A percentile compares a stretch with the other conserved stretches of the same genome.
phyloP scores from a whole-genome alignment of 495 filamentous ascomycete species.

The Pyrenula aspistea region DNA sequence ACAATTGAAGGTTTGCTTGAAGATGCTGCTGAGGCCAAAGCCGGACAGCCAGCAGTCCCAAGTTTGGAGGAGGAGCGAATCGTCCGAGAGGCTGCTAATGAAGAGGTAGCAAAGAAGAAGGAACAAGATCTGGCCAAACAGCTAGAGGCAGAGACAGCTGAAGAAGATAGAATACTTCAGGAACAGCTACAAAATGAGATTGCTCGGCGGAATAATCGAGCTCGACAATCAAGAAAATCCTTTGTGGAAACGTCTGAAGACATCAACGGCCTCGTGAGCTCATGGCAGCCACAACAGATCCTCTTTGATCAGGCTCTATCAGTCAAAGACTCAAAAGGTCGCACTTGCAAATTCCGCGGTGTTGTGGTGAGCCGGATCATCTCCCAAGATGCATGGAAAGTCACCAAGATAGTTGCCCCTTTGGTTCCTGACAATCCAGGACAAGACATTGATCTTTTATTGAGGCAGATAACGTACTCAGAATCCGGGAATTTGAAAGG shows the following conservation, averaged over 20 bases:
- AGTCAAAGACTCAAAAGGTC: slow-evolving; percentile 43
- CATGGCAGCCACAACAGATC: slow-evolving; percentile 23
- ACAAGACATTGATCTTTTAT: slow-evolving; percentile 45
- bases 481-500: background rate
- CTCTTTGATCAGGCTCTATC: slow-evolving; percentile 61
- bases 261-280: slow-evolving; percentile 16
- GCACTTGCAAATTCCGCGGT: slow-evolving; percentile 45
- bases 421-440: slow-evolving; percentile 35
- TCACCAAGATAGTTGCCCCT: slow-evolving; percentile 58
- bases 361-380: slow-evolving; percentile 51
- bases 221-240: slow-evolving; percentile 20
- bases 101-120: slow-evolving; percentile 35
- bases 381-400: slow-evolving; percentile 40
- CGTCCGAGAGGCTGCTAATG: slow-evolving; percentile 46
- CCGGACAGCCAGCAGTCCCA: slow-evolving; percentile 59
- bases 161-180: slow-evolving; percentile 65
- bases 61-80: slow-evolving; percentile 86
- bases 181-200: slow-evolving; percentile 70
- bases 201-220: slow-evolving; percentile 30
- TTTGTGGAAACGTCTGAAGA: slow-evolving; percentile 23
- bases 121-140: slow-evolving; percentile 38
- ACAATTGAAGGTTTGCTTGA: slow-evolving; percentile 80
- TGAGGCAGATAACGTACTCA: slow-evolving; percentile 52
- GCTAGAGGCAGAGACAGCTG: slow-evolving; percentile 43
- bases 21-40: slow-evolving; percentile 65